Percentiles rank a stretch among this genome's conserved stretches.
Evolutionary conservation across 176 grass and related monocot species (phyloP).

Genomic region (Oryza longistaminata): DNA sequence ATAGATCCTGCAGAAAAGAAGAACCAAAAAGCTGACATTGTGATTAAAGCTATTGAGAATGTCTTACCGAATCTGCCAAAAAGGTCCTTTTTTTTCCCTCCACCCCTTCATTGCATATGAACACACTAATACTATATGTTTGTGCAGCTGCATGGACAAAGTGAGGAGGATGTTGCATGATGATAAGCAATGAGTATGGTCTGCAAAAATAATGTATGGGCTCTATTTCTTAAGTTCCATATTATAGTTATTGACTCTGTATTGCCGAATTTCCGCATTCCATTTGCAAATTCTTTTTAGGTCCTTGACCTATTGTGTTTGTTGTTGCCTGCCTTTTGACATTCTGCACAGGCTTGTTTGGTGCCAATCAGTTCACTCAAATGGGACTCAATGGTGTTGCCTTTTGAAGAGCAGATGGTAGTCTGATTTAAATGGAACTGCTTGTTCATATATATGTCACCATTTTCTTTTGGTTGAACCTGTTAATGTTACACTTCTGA

Average conservation of each 20-base stretch:
- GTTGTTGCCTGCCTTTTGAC: neutral
- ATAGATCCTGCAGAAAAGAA: conserved; percentile 10
- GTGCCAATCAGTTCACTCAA: neutral
- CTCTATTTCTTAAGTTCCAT: neutral
- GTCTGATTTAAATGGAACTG: neutral
- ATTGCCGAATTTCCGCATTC: neutral
- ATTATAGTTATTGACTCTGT: neutral
- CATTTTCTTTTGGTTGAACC: neutral
- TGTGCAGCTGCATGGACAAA: conserved; percentile 27
- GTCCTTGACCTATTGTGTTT: neutral
- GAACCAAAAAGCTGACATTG: conserved; percentile 34
- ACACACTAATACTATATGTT: conserved; percentile 3
- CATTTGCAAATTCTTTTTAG: neutral
- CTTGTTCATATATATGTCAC: neutral
- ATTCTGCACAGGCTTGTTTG: neutral
- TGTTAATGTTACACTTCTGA: neutral
- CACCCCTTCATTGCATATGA: neutral
- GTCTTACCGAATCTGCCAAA: conserved; percentile 58
- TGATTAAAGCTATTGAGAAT: conserved; percentile 52
- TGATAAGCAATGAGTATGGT: conserved; percentile 3
- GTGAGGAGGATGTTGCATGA: conserved; percentile 14
- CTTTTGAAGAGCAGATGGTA: neutral
- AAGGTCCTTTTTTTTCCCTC: conserved; percentile 35
- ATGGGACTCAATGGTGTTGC: neutral
- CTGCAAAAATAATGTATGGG: neutral